Evolutionary conservation across 768 basidiomycete species (phyloP).

Genomic region (Agaricus sinodeliciosus): DNA sequence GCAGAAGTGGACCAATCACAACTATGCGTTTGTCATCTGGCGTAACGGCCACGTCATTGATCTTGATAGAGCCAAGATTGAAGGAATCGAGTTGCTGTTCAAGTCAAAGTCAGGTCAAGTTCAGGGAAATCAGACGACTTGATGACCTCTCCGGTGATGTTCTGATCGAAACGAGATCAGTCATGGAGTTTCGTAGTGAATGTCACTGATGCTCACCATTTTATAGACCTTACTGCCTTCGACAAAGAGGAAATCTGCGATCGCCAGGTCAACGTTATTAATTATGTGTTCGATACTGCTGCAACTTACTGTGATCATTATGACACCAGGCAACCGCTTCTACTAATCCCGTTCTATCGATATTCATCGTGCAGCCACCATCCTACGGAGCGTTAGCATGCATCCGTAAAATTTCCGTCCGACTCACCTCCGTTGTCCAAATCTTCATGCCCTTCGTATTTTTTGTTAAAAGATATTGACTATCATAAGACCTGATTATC

Average conservation of each 20-base stretch:
- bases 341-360: constrained; percentile 47
- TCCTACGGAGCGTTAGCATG: constrained; percentile 32
- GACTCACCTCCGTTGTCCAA: constrained; percentile 59
- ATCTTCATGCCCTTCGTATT: constrained; percentile 59
- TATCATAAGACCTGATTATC: constrained; percentile 51
- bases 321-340: constrained; percentile 69
- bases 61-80: constrained; percentile 51
- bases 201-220: constrained; percentile 32
- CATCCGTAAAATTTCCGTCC: background rate
- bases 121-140: background rate
- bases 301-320: constrained; percentile 43
- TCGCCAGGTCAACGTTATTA: background rate
- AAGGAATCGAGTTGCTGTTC: constrained; percentile 53
- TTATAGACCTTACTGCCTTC: constrained; percentile 57
- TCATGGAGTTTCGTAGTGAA: background rate
- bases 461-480: constrained; percentile 58
- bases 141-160: constrained; percentile 49
- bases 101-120: background rate
- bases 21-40: constrained; percentile 59
- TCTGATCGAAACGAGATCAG: constrained; percentile 24
- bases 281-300: background rate
- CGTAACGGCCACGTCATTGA: constrained; percentile 68
- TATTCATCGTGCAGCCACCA: constrained; percentile 61
- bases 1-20: constrained; percentile 61
- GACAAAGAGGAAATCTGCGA: constrained; percentile 61